Evolutionary conservation across 495 filamentous ascomycete genomes (phyloP).

Genomic region (Aspergillus steynii): DNA sequence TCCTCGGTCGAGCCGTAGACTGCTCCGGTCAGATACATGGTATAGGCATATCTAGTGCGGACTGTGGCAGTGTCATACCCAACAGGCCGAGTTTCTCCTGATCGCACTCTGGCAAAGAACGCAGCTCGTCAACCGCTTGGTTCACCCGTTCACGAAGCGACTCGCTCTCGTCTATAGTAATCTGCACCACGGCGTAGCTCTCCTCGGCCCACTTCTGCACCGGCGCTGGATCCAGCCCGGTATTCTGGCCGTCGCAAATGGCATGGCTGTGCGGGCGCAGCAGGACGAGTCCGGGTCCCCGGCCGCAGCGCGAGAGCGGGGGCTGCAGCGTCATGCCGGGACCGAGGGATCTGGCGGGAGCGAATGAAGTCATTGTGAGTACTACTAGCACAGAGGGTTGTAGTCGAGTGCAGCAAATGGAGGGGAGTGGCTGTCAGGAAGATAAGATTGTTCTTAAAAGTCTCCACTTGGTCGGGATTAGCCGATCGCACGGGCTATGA

Average conservation of each 20-base stretch:
- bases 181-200: slow-evolving; percentile 34
- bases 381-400: too few species aligned
- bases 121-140: slow-evolving; percentile 18
- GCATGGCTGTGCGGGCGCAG: slow-evolving; percentile 28
- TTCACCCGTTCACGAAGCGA: slow-evolving; percentile 15
- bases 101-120: slow-evolving; percentile 19
- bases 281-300: slow-evolving; percentile 56
- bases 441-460: too few species aligned
- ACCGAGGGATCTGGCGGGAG: not conserved
- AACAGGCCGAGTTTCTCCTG: slow-evolving; percentile 21
- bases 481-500: too few species aligned
- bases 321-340: slow-evolving; percentile 38
- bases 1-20: slow-evolving; percentile 29
- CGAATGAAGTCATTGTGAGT: not conserved
- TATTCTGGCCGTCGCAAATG: slow-evolving; percentile 23
- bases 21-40: slow-evolving; percentile 2
- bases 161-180: slow-evolving; percentile 21
- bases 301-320: slow-evolving; percentile 56
- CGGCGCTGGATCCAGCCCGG: slow-evolving; percentile 33
- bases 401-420: too few species aligned
- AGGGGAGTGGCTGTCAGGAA: too few species aligned
- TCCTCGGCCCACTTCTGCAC: slow-evolving; percentile 44
- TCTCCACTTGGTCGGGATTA: too few species aligned
- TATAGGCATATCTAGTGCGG: not conserved
- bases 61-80: slow-evolving; percentile 11